Evolutionary conservation across 768 basidiomycete genomes (phyloP), one percentile per base, ranked within the genome.

Genomic region (Podaxis pistillaris): DNA sequence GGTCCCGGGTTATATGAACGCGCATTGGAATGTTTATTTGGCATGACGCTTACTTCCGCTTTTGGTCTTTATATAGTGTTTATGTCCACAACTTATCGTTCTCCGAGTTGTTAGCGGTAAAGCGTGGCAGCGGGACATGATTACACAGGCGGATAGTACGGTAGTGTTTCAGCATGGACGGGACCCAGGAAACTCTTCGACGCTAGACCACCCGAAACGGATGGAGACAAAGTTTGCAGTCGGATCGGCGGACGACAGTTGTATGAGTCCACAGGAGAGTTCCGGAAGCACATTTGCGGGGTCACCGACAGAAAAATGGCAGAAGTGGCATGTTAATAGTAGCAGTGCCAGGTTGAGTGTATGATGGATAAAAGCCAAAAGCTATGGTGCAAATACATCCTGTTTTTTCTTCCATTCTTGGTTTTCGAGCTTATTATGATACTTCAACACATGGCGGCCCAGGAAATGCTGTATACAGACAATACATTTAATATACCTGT

Each of bases 101-200:
- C 60, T 60, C 37, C 53, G 64, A 38, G 64, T 64, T n/a, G 55
- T 60, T 19, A 30, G 38, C n/a, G 54, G 60, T 26, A 61, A 55
- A 26, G 65, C 63, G 7, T 66, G 65, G 65, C 49, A 30, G 33
- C 56, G 56, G 33, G 57, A 61, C 15, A 41, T 56, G 33, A 51
- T 66, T 26, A 66, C 55, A 24, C 54, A 64, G 50, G 59, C 58
- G 11, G 62, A 64, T 13, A 66, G 63, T 49, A 62, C 58, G 4
- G 37, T 60, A 7, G 26, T 51, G 9, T 60, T 60, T 51, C 49
- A 60, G 22, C 58, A 52, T 11, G 37, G 33, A 26, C 19, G 11
- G 22, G 40, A 52, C 11, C 4, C 46, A 9, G 49, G 24, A 6
- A 26, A 5, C 6, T 30, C 33, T 30, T 46, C 28, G 12, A 24